A percentile compares a stretch with the other conserved stretches of the same genome.
Evolutionary conservation across 2,329 filamentous ascomycete species (phyloP).

Genomic region (Apiospora marii): DNA sequence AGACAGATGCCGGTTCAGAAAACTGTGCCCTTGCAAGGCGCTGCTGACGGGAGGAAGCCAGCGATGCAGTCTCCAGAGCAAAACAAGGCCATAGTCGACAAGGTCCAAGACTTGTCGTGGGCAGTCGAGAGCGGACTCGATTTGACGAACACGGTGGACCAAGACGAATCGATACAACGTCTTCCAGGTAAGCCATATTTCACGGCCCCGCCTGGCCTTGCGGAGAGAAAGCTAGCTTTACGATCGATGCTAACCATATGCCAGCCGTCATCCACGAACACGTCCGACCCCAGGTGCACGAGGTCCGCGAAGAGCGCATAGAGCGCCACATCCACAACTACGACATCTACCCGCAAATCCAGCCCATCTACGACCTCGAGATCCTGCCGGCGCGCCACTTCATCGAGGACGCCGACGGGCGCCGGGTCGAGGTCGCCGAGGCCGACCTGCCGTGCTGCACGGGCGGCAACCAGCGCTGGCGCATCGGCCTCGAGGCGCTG

Average conservation of each 20-base stretch:
- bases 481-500: conserved; percentile 23
- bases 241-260: neutral
- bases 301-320: conserved; percentile 41
- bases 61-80: neutral
- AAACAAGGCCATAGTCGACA: neutral
- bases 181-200: neutral
- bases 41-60: neutral
- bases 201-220: no score
- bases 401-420: conserved; percentile 32
- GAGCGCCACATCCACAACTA: conserved; percentile 45
- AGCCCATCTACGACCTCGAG: conserved; percentile 44
- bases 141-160: conserved; percentile 19
- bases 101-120: neutral
- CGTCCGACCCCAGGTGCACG: conserved; percentile 38
- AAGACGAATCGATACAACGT: conserved; percentile 1
- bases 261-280: conserved; percentile 43
- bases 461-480: conserved; percentile 31
- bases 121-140: neutral
- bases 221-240: neutral
- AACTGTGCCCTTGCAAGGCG: no score
- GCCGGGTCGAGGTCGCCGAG: conserved; percentile 34
- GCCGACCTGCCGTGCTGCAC: conserved; percentile 31
- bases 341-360: conserved; percentile 43
- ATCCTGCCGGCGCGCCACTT: conserved; percentile 44
- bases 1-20: no score